phyloP scores from a whole-genome alignment of 2,329 filamentous ascomycete genomes.

The Arthrinium puccinioides region DNA sequence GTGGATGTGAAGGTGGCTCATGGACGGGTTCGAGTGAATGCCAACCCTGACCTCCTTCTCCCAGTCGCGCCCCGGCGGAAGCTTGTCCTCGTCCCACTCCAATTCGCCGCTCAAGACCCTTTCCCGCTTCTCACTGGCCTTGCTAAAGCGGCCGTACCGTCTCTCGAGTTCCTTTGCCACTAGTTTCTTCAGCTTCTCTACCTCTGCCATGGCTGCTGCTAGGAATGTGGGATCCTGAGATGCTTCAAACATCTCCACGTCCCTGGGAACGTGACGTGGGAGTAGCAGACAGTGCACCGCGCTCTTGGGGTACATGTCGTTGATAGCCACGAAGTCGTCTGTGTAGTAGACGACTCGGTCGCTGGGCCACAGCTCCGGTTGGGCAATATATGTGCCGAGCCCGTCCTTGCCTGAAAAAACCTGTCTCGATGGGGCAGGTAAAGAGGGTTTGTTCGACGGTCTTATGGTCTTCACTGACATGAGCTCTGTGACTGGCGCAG shows the following conservation, averaged over 20 bases:
- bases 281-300: conserved; percentile 83
- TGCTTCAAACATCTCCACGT: conserved; percentile 69
- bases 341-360: conserved; percentile 58
- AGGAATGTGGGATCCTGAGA: conserved; percentile 68
- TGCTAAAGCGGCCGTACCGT: conserved; percentile 56
- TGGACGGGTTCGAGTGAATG: conserved; percentile 81
- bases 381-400: conserved; percentile 58
- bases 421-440: neutral
- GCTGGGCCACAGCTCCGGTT: conserved; percentile 53
- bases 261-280: conserved; percentile 55
- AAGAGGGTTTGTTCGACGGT: conserved; percentile 1
- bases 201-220: conserved; percentile 52
- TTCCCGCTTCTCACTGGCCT: conserved; percentile 54
- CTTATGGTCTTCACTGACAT: conserved; percentile 31
- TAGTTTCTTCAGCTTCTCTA: conserved; percentile 50
- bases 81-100: conserved; percentile 28
- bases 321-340: conserved; percentile 66
- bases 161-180: conserved; percentile 71
- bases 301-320: conserved; percentile 81
- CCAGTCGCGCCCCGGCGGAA: conserved; percentile 77
- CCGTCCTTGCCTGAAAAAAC: conserved; percentile 40
- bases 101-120: conserved; percentile 56
- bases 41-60: conserved; percentile 65
- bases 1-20: conserved; percentile 89
- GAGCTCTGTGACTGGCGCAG: neutral